Evolutionary conservation across 345 rosid species (phyloP), one percentile per base, ranked within the genome.

Genomic region (Brassica nigra): DNA sequence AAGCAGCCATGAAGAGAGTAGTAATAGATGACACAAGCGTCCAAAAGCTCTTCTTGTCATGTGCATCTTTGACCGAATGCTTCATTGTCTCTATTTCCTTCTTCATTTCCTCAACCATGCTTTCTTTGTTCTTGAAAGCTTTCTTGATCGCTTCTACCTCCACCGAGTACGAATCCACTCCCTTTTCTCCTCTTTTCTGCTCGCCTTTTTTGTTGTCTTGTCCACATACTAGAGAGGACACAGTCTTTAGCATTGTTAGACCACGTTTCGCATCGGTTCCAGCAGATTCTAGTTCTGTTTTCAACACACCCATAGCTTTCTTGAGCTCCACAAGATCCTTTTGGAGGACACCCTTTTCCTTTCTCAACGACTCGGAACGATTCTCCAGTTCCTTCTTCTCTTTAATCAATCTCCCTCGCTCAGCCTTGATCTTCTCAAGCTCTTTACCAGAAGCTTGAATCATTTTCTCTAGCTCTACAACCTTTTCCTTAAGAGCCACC

Each of bases 11-110:
- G 7, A 95, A 49, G 79, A 95, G 47, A 16, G 97, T 89, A 30
- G 97, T 76, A 67, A 89, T 88, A 2, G 99, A 93, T 62, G 98
- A 87, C 34, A 95, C 80, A 74, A 86, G 3, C 34, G 93, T 85
- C 93, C 93, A 88, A 30, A 93, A 80, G 75, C 80, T 81, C 82
- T 85, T 93, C 85, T 86, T 86, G 85, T 86, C 89, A 2, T 84
- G 76, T 15, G 88, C 94, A 76, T 85, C 86, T 55, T 77, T 85
- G 12, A 88, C 79, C 0, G 89, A 86, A 36, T 86, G 82, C 79
- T 84, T 77, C 86, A 95, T 81, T 11, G 52, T 37, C 73, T 80
- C 89, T 16, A 86, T 79, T 82, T 89, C 86, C 80, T 59, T 80
- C 76, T 86, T 89, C 87, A 90, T 86, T 71, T 90, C 89, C 63